Conservation (phyloP, 371 early-diverging fungal genomes). For the Mucor saturninus region DNA sequence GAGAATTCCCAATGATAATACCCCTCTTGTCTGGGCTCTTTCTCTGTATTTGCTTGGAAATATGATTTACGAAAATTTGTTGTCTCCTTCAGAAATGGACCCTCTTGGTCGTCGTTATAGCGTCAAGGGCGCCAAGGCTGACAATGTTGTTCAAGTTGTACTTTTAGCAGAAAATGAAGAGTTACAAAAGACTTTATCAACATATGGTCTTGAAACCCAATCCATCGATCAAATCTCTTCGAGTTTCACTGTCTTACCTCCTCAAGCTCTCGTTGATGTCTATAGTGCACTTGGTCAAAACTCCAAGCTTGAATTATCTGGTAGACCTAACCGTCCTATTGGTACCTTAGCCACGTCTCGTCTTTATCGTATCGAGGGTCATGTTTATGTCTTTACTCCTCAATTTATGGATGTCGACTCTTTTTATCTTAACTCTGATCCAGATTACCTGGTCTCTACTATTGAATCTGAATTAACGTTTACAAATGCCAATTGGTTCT, state of each 20-base stretch:
- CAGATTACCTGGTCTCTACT: slow-evolving; percentile 76
- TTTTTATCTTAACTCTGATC: slow-evolving; percentile 86
- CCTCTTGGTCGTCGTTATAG: slow-evolving; percentile 82
- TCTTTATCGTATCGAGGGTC: slow-evolving; percentile 83
- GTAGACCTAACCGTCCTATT: slow-evolving; percentile 73
- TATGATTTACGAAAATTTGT: slow-evolving; percentile 77
- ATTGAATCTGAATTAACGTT: slow-evolving; percentile 83
- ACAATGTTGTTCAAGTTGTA: slow-evolving; percentile 81
- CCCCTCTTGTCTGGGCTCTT: slow-evolving; percentile 92
- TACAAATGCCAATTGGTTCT: slow-evolving; percentile 77
- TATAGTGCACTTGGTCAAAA: slow-evolving; percentile 79
- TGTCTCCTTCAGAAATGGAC: slow-evolving; percentile 83
- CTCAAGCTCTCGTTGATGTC: slow-evolving; percentile 83
- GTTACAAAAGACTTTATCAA: slow-evolving; percentile 70
- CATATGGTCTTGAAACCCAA: slow-evolving; percentile 82
- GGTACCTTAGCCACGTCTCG: slow-evolving; percentile 83
- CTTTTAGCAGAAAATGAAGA: slow-evolving; percentile 77
- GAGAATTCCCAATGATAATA: slow-evolving; percentile 86
- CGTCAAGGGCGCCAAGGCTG: slow-evolving; percentile 45
- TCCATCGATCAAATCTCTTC: slow-evolving; percentile 73
- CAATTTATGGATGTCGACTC: slow-evolving; percentile 89
- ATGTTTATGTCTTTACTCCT: slow-evolving; percentile 85
- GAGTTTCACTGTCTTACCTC: slow-evolving; percentile 71
- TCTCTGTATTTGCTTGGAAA: slow-evolving; percentile 82
- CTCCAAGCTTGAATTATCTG: slow-evolving; percentile 76